Evolutionary conservation across 2,329 filamentous ascomycete genomes (phyloP).

Genomic region (Talaromyces pinophilus): DNA sequence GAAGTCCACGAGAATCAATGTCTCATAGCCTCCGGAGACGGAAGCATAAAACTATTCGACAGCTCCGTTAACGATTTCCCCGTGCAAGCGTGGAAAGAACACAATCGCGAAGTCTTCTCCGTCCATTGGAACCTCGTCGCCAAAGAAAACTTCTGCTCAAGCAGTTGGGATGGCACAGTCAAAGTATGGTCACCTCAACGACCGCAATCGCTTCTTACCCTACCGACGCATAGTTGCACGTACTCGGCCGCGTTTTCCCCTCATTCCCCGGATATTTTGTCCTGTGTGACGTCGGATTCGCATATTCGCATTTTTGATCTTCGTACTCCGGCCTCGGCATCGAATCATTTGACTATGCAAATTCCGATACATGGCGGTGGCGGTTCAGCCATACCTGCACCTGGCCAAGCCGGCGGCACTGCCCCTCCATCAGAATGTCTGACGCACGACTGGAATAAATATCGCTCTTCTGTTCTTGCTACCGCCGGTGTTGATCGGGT

Average conservation of each 20-base stretch:
- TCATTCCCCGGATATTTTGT: slow-evolving; percentile 80
- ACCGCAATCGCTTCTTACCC: slow-evolving; percentile 72
- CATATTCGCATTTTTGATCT: slow-evolving; percentile 90
- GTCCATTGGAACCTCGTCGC: slow-evolving; percentile 89
- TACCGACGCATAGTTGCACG: slow-evolving; percentile 90
- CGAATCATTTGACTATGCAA: slow-evolving; percentile 80
- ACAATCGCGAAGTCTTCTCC: slow-evolving; percentile 88
- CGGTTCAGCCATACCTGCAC: slow-evolving; percentile 55
- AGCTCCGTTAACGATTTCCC: slow-evolving; percentile 78
- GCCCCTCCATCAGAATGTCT: slow-evolving; percentile 75
- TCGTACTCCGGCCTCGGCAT: slow-evolving; percentile 78
- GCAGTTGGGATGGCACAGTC: slow-evolving; percentile 93
- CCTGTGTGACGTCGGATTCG: slow-evolving; percentile 84
- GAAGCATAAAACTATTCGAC: slow-evolving; percentile 93
- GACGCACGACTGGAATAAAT: slow-evolving; percentile 99
- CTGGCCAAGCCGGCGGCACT: slow-evolving; percentile 39
- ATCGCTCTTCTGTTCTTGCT: slow-evolving; percentile 79
- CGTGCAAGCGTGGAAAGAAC: slow-evolving; percentile 88
- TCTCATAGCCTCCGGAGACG: slow-evolving; percentile 85
- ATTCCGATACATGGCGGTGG: slow-evolving; percentile 81
- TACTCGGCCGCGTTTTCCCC: slow-evolving; percentile 92
- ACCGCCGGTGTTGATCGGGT: slow-evolving; percentile 85
- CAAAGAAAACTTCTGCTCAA: slow-evolving; percentile 87
- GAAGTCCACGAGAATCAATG: slow-evolving; percentile 96
- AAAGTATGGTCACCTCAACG: slow-evolving; percentile 92